Base-by-base conservation (phyloP, 2,329 filamentous ascomycete species). In the Stagonosporopsis tanaceti region DNA sequence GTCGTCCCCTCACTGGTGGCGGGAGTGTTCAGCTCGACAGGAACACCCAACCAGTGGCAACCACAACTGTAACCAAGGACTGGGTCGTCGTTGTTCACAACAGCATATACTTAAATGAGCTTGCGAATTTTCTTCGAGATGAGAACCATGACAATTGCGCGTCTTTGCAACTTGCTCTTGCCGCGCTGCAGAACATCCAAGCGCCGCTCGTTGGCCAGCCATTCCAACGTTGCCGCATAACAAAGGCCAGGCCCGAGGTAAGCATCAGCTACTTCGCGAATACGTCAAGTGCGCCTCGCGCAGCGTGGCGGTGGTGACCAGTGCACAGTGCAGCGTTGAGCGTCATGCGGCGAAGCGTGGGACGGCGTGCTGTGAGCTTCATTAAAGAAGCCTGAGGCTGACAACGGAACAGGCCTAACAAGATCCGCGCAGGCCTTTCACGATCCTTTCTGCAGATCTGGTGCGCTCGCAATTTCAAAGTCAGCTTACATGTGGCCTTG, bases 401-500 rank as follows among this genome's bases (percentile, higher is more conserved):
- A 72, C 69, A 55, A 61, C 59, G 41, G 60, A 61, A 66, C 63
- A 73, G 70, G 63, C 57, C 64, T 68, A 63, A 69, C 63, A 59
- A 63, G 64, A 66, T 66, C 59, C 63, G 65, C 63, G 61, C 66
- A 52, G 61, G 35, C 62, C 62, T 63, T 65, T 74, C 67, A 69
- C 70, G 62, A 73, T 70, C 63, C 64, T 63, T 63, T 62, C 48
- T 69, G 66, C 66, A 73, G 65, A 73, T 72, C 68, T 71, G 62
- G 66, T 61, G 63, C 59, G 65, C 65, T 72, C 63, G 70, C 66
- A 64, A 71, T 72, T 73, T 68, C 38, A 59, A 62, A 59, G 68
- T 71, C 67, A 74, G 72, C 73, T 75, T 73, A 74, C 72, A 67
- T 69, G 63, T 64, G 68, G 63, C 72, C 71, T 72, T 71, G 73